Conservation (phyloP, 768 basidiomycete species). For the Pleurotus sapidus region DNA sequence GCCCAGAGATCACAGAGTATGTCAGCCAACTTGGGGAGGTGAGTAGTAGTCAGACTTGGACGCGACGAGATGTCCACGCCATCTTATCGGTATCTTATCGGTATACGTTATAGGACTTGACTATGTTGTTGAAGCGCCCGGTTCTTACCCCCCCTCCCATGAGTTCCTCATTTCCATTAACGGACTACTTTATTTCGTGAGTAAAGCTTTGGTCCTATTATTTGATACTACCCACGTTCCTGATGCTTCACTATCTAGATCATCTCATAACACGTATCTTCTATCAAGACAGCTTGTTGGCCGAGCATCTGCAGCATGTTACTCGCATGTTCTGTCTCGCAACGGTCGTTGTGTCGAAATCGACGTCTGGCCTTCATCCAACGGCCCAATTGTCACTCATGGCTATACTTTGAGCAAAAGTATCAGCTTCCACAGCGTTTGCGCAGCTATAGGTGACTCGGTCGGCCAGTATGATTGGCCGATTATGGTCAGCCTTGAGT, state of each 20-base stretch:
- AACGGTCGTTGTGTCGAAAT: conserved; percentile 63
- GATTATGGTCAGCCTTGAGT: conserved; percentile 58
- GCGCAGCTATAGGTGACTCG: conserved; percentile 45
- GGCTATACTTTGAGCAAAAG: conserved; percentile 56
- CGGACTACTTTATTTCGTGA: conserved; percentile 57
- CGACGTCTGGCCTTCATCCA: conserved; percentile 60
- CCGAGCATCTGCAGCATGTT: conserved; percentile 47
- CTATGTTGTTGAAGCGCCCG: conserved; percentile 34
- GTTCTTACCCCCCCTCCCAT: conserved; percentile 29
- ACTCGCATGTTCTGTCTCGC: conserved; percentile 50
- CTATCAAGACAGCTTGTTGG: conserved; percentile 56
- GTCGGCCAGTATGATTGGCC: conserved; percentile 48
- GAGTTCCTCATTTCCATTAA: conserved; percentile 45
- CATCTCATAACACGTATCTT: conserved; percentile 69
- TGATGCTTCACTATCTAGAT: conserved; percentile 28
- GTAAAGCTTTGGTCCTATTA: conserved; percentile 19
- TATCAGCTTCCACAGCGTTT: conserved; percentile 50
- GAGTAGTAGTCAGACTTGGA: conserved; percentile 6
- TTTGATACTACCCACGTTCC: background rate
- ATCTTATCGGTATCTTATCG: background rate
- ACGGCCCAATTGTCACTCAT: conserved; percentile 57
- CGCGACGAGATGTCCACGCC: no score
- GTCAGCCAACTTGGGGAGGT: conserved; percentile 30
- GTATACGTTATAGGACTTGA: conserved; percentile 32
- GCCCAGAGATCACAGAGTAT: conserved; percentile 33